These are phyloP conservation scores for Cystobasidium slooffiae DNA, from an alignment of 1,284 basidiomycete genomes.

Conservation along the genomic window DNA sequence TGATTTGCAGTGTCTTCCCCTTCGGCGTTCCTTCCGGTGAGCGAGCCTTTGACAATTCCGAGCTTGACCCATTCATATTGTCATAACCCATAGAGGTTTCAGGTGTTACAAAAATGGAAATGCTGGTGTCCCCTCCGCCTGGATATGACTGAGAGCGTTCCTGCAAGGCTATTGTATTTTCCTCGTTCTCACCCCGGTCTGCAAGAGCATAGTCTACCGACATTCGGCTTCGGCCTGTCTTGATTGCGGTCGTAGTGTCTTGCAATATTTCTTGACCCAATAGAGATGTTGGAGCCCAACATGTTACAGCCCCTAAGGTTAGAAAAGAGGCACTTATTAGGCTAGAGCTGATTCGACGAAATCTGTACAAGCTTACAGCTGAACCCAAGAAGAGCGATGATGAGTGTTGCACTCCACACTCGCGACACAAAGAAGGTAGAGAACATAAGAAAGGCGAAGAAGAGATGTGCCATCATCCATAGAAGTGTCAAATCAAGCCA, in stretches of 20 bases:
- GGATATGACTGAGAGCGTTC: not conserved
- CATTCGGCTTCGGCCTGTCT: not conserved
- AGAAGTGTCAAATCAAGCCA: constrained; percentile 69
- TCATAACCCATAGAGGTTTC: not conserved
- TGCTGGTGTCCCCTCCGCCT: not conserved
- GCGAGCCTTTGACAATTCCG: not conserved
- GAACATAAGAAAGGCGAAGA: constrained; percentile 66
- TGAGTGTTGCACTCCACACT: constrained; percentile 51
- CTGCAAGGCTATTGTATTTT: not conserved
- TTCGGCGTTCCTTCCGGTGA: not conserved
- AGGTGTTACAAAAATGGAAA: not conserved
- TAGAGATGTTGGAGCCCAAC: constrained; percentile 39
- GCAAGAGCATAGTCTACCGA: constrained; percentile 4
- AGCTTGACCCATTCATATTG: not conserved
- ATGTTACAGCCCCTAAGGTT: constrained; percentile 31
- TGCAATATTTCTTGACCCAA: constrained; percentile 40
- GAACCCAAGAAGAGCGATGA: constrained; percentile 28
- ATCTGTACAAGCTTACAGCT: constrained; percentile 12
- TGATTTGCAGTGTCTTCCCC: constrained; percentile 24
- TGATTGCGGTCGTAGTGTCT: constrained; percentile 21
- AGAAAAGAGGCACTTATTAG: not conserved
- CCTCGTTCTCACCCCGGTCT: not conserved
- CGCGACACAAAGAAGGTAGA: constrained; percentile 58
- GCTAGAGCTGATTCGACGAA: not conserved
- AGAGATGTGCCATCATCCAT: constrained; percentile 81